phyloP scores from a whole-genome alignment of 129 eudicot species.

The Ambrosia trifida region DNA sequence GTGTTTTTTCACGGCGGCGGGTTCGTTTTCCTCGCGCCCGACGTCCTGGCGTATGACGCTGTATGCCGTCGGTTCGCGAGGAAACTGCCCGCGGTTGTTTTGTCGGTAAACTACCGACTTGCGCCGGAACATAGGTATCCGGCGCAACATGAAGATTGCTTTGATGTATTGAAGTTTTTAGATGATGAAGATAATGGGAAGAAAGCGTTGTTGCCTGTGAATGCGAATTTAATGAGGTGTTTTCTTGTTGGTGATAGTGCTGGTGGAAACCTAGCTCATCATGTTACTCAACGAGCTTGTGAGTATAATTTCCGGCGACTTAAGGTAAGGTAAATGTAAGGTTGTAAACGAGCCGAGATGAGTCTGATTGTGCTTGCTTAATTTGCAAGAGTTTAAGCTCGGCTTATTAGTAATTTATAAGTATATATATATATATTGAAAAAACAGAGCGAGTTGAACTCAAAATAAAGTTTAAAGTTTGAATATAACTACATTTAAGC shows the following conservation, averaged over 20 bases:
- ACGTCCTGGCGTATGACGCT: neutral
- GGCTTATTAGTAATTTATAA: too few species aligned
- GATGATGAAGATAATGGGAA: neutral
- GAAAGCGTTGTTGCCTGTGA: neutral
- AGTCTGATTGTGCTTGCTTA: too few species aligned
- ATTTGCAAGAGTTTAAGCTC: too few species aligned
- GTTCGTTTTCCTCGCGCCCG: neutral
- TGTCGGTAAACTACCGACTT: neutral
- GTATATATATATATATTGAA: too few species aligned
- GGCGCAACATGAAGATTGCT: conserved; percentile 7
- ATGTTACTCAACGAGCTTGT: neutral
- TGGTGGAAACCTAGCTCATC: conserved; percentile 9
- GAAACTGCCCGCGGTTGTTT: neutral
- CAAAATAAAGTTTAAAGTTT: too few species aligned
- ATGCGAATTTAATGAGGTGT: neutral
- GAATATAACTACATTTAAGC: too few species aligned
- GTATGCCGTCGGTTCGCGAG: neutral
- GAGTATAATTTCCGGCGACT: neutral
- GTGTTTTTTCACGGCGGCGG: conserved; percentile 10
- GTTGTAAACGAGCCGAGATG: too few species aligned
- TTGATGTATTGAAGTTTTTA: neutral
- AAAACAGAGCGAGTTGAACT: too few species aligned
- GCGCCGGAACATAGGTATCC: conserved; percentile 6
- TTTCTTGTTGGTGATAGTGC: conserved; percentile 9
- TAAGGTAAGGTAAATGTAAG: neutral